A percentile compares a stretch with the other conserved stretches of the same genome.
These are phyloP conservation scores for Chrysopogon serrulatus DNA, from an alignment of 176 grass and related monocot species.

Conservation along the genomic window DNA sequence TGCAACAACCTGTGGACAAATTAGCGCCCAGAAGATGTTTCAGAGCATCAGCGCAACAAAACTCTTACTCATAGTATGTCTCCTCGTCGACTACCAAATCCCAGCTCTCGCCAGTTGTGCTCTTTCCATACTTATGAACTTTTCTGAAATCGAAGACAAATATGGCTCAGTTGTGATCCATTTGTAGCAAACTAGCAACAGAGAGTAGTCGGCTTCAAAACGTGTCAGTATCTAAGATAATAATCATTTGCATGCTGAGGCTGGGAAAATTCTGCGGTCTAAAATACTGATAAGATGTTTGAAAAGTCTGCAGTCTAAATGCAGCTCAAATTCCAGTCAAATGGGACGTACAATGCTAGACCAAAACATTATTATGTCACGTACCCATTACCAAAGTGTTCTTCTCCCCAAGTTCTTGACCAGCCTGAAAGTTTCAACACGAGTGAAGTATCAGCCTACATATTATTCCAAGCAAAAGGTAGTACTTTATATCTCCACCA, in stretches of 20 bases:
- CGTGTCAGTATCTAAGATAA: neutral
- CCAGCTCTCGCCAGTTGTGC: constrained; percentile 93
- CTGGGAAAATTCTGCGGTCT: neutral
- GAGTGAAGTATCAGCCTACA: neutral
- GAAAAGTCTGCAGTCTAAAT: neutral
- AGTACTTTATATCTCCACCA: neutral
- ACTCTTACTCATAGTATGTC: constrained; percentile 94
- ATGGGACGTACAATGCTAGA: neutral
- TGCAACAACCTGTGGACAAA: neutral
- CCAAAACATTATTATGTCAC: neutral
- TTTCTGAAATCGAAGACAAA: constrained; percentile 45
- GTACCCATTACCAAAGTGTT: constrained; percentile 93
- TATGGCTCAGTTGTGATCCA: neutral
- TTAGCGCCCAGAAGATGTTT: neutral
- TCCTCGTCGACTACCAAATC: constrained; percentile 83
- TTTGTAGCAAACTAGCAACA: neutral
- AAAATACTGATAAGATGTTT: neutral
- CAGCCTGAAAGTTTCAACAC: constrained; percentile 59
- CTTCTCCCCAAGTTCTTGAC: constrained; percentile 99
- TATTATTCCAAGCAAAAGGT: neutral
- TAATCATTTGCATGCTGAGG: neutral
- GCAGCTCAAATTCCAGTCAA: neutral
- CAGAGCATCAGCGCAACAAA: neutral
- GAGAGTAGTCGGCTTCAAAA: neutral
- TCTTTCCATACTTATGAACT: constrained; percentile 98